These are phyloP conservation scores for Gentiana dahurica DNA, from an alignment of 257 asterid genomes.

Conservation along the genomic window DNA sequence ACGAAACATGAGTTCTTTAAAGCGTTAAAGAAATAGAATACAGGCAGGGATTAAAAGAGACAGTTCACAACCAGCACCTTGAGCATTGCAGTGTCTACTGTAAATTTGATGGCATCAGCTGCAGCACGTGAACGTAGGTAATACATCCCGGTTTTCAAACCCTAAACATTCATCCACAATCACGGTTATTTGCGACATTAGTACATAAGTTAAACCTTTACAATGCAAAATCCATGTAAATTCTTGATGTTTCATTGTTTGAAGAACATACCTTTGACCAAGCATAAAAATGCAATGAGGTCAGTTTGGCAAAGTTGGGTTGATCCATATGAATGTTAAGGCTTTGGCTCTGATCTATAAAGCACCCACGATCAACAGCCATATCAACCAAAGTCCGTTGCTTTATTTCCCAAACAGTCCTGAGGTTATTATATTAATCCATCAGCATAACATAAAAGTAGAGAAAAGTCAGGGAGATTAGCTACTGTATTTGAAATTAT, in stretches of 20 bases:
- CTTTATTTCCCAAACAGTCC: conserved; percentile 98
- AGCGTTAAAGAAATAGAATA: no score
- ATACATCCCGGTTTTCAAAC: conserved; percentile 95
- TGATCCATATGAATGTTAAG: conserved; percentile 95
- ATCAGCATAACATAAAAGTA: no score
- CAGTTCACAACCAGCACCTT: conserved; percentile 25
- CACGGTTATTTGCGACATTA: no score
- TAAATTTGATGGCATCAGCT: conserved; percentile 91
- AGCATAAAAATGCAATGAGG: conserved; percentile 87
- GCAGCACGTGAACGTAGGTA: conserved; percentile 88
- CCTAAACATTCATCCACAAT: conserved; percentile 26
- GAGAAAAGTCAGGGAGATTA: background rate
- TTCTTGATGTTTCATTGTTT: no score
- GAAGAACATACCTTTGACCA: conserved; percentile 58
- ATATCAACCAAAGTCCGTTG: conserved; percentile 74
- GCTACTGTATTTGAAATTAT: conserved; percentile 7
- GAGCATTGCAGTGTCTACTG: conserved; percentile 71
- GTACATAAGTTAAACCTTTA: no score
- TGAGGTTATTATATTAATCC: conserved; percentile 4
- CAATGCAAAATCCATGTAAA: no score
- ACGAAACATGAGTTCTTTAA: background rate
- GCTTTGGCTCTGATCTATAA: conserved; percentile 93
- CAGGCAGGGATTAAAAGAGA: no score
- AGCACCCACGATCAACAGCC: conserved; percentile 99
- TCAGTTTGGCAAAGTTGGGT: conserved; percentile 75